phyloP scores from a whole-genome alignment of 2,329 filamentous ascomycete genomes.

The Coleophoma crateriformis region DNA sequence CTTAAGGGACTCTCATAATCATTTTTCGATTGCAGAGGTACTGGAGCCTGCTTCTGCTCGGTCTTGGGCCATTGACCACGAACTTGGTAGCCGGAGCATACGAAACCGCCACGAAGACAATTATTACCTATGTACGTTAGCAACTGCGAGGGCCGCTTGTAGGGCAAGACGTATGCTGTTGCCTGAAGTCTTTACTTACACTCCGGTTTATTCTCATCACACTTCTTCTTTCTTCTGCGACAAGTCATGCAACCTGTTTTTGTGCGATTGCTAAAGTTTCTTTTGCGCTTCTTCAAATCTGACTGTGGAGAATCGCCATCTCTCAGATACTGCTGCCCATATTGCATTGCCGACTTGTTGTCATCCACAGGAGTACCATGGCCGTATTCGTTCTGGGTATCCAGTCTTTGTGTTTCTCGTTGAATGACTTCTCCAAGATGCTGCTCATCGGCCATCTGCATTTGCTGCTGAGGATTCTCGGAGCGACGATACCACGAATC shows the following conservation, averaged over 20 bases:
- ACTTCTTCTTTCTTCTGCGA: slow-evolving; percentile 92
- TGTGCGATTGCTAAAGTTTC: slow-evolving; percentile 89
- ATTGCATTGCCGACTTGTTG: slow-evolving; percentile 27
- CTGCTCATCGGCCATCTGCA: slow-evolving; percentile 40
- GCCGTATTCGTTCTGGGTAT: slow-evolving; percentile 30
- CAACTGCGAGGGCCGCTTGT: neutral
- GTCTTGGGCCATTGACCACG: slow-evolving; percentile 75
- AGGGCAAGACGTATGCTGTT: neutral
- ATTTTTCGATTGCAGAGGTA: slow-evolving; percentile 82
- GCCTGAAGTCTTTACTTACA: slow-evolving; percentile 53
- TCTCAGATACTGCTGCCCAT: slow-evolving; percentile 23
- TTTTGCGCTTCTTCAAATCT: slow-evolving; percentile 65
- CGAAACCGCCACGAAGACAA: slow-evolving; percentile 82
- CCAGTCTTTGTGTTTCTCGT: slow-evolving; percentile 35
- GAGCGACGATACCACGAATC: slow-evolving; percentile 22
- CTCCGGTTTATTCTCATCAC: slow-evolving; percentile 87
- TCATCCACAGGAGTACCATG: slow-evolving; percentile 31
- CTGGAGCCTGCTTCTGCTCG: slow-evolving; percentile 59
- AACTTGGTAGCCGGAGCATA: slow-evolving; percentile 85
- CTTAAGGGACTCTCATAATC: slow-evolving; percentile 41
- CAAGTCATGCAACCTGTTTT: slow-evolving; percentile 96
- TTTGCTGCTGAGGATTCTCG: slow-evolving; percentile 33
- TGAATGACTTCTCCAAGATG: slow-evolving; percentile 45
- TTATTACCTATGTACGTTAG: slow-evolving; percentile 61
- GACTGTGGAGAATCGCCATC: slow-evolving; percentile 39